phyloP scores from a whole-genome alignment of 768 basidiomycete genomes.

The Pilatotrama ljubarskyi region DNA sequence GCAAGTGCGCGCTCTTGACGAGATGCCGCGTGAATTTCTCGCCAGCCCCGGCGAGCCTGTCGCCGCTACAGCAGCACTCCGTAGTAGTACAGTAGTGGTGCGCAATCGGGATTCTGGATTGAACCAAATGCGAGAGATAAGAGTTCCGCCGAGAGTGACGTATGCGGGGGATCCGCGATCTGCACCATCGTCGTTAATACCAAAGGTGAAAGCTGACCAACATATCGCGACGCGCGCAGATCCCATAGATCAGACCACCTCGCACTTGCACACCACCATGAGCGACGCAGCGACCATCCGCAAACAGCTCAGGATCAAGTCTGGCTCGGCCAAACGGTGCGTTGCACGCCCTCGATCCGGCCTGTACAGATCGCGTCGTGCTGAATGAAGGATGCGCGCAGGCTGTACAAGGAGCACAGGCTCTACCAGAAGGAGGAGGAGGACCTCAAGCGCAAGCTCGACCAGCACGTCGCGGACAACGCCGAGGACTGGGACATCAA shows the following conservation, averaged over 20 bases:
- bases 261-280: conserved; percentile 36
- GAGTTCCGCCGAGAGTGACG: neutral
- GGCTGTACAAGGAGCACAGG: conserved; percentile 59
- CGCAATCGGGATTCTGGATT: neutral
- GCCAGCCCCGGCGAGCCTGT: too few relatives aligned
- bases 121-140: neutral
- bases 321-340: conserved; percentile 66
- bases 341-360: conserved; percentile 13
- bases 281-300: conserved; percentile 50
- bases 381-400: conserved; percentile 7
- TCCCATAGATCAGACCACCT: neutral
- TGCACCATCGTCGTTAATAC: neutral
- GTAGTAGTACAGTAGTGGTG: too few relatives aligned
- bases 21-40: too few relatives aligned
- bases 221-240: neutral
- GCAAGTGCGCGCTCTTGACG: too few relatives aligned
- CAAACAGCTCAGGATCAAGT: conserved; percentile 78
- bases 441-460: conserved; percentile 57
- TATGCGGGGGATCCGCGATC: neutral
- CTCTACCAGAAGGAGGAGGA: conserved; percentile 68
- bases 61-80: too few relatives aligned
- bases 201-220: neutral
- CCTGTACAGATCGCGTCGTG: neutral
- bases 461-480: conserved; percentile 57
- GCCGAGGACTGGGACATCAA: conserved; percentile 76